Evolutionary conservation across 495 filamentous ascomycete species (phyloP).

Genomic region (Poronia punctata): DNA sequence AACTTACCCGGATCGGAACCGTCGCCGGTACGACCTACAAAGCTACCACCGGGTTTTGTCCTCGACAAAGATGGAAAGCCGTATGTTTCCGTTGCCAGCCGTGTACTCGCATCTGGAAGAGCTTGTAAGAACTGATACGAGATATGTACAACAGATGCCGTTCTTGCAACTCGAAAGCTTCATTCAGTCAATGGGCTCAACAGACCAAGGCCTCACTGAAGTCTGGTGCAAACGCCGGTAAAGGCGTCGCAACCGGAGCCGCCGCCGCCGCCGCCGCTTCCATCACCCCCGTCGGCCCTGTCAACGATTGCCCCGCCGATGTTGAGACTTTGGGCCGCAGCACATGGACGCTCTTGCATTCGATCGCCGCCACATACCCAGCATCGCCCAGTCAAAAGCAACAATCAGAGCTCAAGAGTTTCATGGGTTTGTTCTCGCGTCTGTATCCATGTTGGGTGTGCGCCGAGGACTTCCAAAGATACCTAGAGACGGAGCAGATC

Average conservation of each 20-base stretch:
- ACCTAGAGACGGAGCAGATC: slow-evolving; percentile 70
- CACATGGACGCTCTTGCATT: slow-evolving; percentile 90
- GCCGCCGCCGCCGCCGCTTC: slow-evolving; percentile 22
- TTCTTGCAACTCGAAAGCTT: slow-evolving; percentile 68
- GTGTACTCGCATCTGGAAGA: neutral
- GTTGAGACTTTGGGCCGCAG: slow-evolving; percentile 77
- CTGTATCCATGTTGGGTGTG: slow-evolving; percentile 95
- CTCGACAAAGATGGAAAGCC: slow-evolving; percentile 93
- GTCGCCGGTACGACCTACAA: slow-evolving; percentile 24
- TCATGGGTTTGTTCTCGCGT: slow-evolving; percentile 70
- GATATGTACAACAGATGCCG: slow-evolving; percentile 61
- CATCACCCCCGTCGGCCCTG: slow-evolving; percentile 22
- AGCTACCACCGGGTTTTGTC: slow-evolving; percentile 69
- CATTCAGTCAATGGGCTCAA: slow-evolving; percentile 52
- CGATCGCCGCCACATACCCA: slow-evolving; percentile 83
- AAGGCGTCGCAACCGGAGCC: slow-evolving; percentile 22
- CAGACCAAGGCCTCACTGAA: slow-evolving; percentile 61
- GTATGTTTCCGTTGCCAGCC: slow-evolving; percentile 35
- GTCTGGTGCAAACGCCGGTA: slow-evolving; percentile 19
- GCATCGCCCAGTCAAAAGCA: slow-evolving; percentile 52
- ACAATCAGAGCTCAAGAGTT: slow-evolving; percentile 68
- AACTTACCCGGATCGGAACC: slow-evolving; percentile 24
- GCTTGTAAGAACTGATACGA: slow-evolving; percentile 11
- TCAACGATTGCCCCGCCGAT: slow-evolving; percentile 64
- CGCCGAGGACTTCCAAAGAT: slow-evolving; percentile 81